Evolutionary conservation across 176 grass and related monocot genomes (phyloP), one percentile per base, ranked within the genome.

Genomic region (Areca catechu): DNA sequence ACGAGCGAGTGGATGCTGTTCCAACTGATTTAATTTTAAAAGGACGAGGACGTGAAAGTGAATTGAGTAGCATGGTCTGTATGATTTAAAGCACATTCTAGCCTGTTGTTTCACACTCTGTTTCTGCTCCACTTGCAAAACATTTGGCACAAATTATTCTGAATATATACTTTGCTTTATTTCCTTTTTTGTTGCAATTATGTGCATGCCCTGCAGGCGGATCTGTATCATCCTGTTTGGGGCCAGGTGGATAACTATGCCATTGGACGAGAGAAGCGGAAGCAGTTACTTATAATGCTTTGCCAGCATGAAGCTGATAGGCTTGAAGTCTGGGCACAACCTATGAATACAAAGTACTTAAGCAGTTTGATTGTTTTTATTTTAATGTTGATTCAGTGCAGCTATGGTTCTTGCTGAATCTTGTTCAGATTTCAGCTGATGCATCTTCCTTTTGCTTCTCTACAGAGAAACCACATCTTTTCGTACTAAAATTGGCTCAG

Each of bases 271-370:
- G 93, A 98, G 66, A 98, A 98, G 58, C 78, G 84, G 49, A 98
- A 88, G 53, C 93, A 98, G 51, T 73, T 98, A 71, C 87, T 98
- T 79, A 22, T 85, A 14, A 83, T 85, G 70, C 78, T 98, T 69
- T 92, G 83, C 56, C 93, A 98, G 72, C 74, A 98, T 72, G 93
- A 98, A 86, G 67, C 83, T 68, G 93, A 98, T 51, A 88, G 87
- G 69, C 84, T 98, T 68, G 93, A 98, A 78, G 87, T 98, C 58
- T 98, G 93, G 93, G 87, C 93, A 61, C 87, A 98, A 68, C 93
- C 83, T 51, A 67, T 88, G 77, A 92, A 98, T 76, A 91, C 79
- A 22, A 98, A 98, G 93, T 92, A 98, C 56, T 52, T 71, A 29
- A 43, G 34, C 34, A 43, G 6, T 10, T 43, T 43, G 14, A 0